phyloP scores from a whole-genome alignment of 2,329 filamentous ascomycete genomes.

The Diplocarpon rosae region DNA sequence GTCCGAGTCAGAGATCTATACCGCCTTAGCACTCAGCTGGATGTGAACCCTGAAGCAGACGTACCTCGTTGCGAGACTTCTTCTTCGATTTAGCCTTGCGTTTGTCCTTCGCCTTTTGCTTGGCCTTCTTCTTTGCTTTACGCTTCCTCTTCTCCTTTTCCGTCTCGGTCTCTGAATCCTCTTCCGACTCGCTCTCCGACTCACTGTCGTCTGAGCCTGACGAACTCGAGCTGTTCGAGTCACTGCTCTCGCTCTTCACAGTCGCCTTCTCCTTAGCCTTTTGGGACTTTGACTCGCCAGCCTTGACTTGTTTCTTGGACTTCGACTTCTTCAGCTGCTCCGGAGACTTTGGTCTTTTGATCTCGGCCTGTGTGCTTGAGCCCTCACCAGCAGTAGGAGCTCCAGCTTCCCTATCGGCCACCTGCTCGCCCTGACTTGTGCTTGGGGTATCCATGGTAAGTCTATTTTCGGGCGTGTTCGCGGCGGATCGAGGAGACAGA shows the following conservation, averaged over 20 bases:
- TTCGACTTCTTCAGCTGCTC: slow-evolving; percentile 19
- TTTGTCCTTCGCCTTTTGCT: slow-evolving; percentile 17
- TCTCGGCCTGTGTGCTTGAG: slow-evolving; percentile 16
- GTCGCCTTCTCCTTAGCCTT: slow-evolving; percentile 16
- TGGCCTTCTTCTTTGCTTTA: slow-evolving; percentile 29
- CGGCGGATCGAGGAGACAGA: not conserved
- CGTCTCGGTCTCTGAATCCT: slow-evolving; percentile 23
- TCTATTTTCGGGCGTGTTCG: not conserved
- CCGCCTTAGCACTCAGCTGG: too few relatives aligned
- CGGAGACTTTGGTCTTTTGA: slow-evolving; percentile 15
- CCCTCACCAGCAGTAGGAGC: slow-evolving; percentile 14
- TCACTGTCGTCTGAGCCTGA: slow-evolving; percentile 13
- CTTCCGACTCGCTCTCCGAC: slow-evolving; percentile 16
- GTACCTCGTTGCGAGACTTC: slow-evolving; percentile 28
- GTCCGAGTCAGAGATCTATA: slow-evolving; percentile 21
- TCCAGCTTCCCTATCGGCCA: slow-evolving; percentile 17
- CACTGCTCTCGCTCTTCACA: slow-evolving; percentile 17
- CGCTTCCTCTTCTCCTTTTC: slow-evolving; percentile 28
- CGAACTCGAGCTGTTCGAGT: slow-evolving; percentile 12
- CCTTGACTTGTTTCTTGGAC: slow-evolving; percentile 14
- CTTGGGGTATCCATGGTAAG: slow-evolving; percentile 22
- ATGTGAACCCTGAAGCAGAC: not conserved
- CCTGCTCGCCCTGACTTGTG: slow-evolving; percentile 19
- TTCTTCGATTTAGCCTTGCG: slow-evolving; percentile 31
- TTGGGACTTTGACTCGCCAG: slow-evolving; percentile 17